Percentiles rank a stretch among this genome's conserved stretches.
Conservation (phyloP, 78 protist species). For the Monosiga brevicollis region DNA sequence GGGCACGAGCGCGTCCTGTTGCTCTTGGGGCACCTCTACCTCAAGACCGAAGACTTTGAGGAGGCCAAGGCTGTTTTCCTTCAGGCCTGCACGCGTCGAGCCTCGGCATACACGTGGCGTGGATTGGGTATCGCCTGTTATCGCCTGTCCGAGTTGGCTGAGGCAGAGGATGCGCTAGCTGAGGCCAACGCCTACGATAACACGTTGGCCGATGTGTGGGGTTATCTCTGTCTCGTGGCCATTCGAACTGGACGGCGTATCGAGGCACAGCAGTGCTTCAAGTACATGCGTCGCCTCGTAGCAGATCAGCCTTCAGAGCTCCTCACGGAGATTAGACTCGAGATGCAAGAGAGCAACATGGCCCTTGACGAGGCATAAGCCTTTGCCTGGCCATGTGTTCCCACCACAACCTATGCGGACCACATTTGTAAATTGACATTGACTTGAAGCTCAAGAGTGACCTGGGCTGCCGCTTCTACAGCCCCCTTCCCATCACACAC, state of each 20-base stretch:
- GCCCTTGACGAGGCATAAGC: too few relatives aligned
- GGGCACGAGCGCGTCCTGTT: not conserved
- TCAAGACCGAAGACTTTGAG: not conserved
- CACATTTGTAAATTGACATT: too few relatives aligned
- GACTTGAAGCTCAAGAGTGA: too few relatives aligned
- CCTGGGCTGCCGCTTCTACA: too few relatives aligned
- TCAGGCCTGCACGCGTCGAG: not conserved
- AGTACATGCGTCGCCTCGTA: slow-evolving; percentile 2
- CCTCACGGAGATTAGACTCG: not conserved
- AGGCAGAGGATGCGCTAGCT: slow-evolving; percentile 21
- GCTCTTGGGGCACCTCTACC: slow-evolving; percentile 13
- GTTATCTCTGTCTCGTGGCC: slow-evolving; percentile 5
- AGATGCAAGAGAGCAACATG: too few relatives aligned
- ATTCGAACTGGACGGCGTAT: not conserved
- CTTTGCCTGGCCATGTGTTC: too few relatives aligned
- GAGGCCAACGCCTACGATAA: slow-evolving; percentile 21
- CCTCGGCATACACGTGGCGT: slow-evolving; percentile 16
- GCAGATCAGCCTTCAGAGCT: too few relatives aligned
- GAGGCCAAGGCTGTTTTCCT: slow-evolving; percentile 11
- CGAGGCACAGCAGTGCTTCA: slow-evolving; percentile 23
- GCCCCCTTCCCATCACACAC: too few relatives aligned
- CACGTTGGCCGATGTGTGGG: slow-evolving; percentile 24
- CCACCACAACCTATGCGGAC: too few relatives aligned
- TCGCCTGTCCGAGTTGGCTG: not conserved
- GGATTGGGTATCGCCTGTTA: slow-evolving; percentile 17